Evolutionary conservation across 805 yeast genomes (phyloP).

Genomic region (Candida argentea): DNA sequence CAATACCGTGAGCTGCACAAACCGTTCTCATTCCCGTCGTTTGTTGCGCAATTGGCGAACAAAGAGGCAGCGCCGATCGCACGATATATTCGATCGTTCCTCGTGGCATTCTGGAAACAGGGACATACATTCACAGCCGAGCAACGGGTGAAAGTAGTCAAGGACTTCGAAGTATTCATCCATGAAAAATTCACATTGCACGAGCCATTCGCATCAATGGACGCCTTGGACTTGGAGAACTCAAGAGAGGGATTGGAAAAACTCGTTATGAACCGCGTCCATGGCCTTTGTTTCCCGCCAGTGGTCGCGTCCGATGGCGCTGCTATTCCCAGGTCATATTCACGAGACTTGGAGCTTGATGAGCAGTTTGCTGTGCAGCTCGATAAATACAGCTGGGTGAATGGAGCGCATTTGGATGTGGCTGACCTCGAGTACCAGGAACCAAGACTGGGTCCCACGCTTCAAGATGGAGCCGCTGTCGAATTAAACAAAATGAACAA

Average conservation of each 20-base stretch:
- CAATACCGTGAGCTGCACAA: constrained; percentile 32
- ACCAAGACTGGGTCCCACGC: constrained; percentile 13
- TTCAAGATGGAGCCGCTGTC: constrained; percentile 54
- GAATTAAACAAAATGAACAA: constrained; percentile 73
- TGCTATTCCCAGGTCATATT: constrained; percentile 33
- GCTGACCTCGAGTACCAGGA: constrained; percentile 29
- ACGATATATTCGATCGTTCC: constrained; percentile 73
- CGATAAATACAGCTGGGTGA: constrained; percentile 60
- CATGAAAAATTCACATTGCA: constrained; percentile 47
- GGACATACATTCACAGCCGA: constrained; percentile 50
- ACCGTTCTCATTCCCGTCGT: constrained; percentile 76
- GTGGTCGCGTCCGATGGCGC: constrained; percentile 22
- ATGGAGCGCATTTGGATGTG: constrained; percentile 72
- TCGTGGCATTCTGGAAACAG: constrained; percentile 62
- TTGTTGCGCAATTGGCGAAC: constrained; percentile 59
- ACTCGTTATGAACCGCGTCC: constrained; percentile 79
- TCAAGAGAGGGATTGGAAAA: constrained; percentile 90
- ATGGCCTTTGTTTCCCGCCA: constrained; percentile 74
- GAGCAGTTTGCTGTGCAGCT: constrained; percentile 38
- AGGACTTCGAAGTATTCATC: constrained; percentile 70
- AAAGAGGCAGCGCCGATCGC: constrained; percentile 84
- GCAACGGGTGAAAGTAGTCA: constrained; percentile 70
- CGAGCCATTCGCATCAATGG: constrained; percentile 67
- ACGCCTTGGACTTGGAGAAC: constrained; percentile 49
- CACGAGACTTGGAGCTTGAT: constrained; percentile 57